Evolutionary conservation across 345 rosid species (phyloP), one percentile per base, ranked within the genome.

Genomic region (Kandelia obovata): DNA sequence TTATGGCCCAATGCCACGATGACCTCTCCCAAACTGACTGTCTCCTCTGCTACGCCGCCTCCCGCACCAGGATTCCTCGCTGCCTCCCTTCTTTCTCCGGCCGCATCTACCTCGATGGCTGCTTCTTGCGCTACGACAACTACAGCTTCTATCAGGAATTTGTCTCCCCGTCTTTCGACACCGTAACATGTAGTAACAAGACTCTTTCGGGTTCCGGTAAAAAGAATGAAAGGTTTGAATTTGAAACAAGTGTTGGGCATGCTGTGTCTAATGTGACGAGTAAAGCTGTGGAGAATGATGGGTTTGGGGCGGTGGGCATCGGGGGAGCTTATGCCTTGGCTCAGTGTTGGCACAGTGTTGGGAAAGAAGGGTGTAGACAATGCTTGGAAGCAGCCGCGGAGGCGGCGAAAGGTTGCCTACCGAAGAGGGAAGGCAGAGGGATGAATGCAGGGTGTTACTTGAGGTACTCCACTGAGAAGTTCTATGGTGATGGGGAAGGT

Each of bases 1-100:
- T 74, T 0, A 69, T 88, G 16, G 82, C 80, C 8, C 94, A 88
- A 71, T 88, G 91, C 78, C 89, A 86, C 37, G 57, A 27, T 6
- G 89, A 88, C 76, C 89, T 88, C 68, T 81, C 87, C 13, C 86
- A 73, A 5, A 79, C 83, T 1, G 94, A 88, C 39, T 88, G 94
- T 66, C 86, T 82, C 69, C 82, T 88, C 64, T 88, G 94, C 71
- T 84, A 65, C 71, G 86, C 89, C 7, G 77, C 78, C 34, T 43
- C 85, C 37, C 80, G 89, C 34, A 84, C 91, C 3, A 77, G 53
- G 37, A 78, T 88, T 16, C 91, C 91, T 3, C 75, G 88, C 61
- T 88, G 94, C 77, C 82, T 83, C 51, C 82, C 89, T 39, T 71
- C 86, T n/a, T 30, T 52, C 63, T 53, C 88, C 2, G 89, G 73